phyloP scores from a whole-genome alignment of 768 basidiomycete genomes.

The Neoboletus brunneissimus region DNA sequence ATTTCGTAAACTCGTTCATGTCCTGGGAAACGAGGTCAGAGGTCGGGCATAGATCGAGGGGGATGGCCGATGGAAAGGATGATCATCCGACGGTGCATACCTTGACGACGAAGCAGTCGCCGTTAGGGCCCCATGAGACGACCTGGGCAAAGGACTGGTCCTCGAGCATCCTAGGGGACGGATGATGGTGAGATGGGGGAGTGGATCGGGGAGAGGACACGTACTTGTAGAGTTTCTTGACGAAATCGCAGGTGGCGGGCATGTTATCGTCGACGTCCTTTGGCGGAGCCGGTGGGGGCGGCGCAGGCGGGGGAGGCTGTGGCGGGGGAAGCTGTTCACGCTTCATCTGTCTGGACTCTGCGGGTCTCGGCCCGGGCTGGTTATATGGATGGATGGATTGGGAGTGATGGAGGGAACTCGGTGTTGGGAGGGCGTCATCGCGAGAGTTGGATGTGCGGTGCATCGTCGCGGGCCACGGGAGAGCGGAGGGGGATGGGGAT shows the following conservation, averaged over 20 bases:
- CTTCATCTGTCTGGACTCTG: constrained; percentile 29
- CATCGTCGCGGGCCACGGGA: constrained; percentile 25
- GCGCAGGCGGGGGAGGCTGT: constrained; percentile 24
- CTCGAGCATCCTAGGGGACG: constrained; percentile 75
- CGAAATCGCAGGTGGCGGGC: constrained; percentile 90
- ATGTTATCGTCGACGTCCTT: constrained; percentile 64
- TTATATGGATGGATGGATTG: constrained; percentile 20
- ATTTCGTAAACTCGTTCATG: constrained; percentile 95
- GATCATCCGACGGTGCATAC: constrained; percentile 22
- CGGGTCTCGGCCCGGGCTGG: constrained; percentile 18
- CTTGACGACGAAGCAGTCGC: constrained; percentile 91
- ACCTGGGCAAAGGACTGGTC: constrained; percentile 68
- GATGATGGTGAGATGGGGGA: constrained; percentile 1
- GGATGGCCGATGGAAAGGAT: background rate
- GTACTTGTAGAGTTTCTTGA: constrained; percentile 92
- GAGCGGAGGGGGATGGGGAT: constrained; percentile 26
- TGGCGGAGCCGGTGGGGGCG: constrained; percentile 16
- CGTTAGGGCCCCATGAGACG: constrained; percentile 79
- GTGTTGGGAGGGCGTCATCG: constrained; percentile 38
- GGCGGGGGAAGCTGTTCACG: constrained; percentile 28
- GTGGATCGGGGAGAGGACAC: constrained; percentile 16
- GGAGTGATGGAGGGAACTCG: constrained; percentile 15
- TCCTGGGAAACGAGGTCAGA: constrained; percentile 43
- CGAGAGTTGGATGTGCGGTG: constrained; percentile 41
- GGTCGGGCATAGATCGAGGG: constrained; percentile 2